Evolutionary conservation across 2,329 filamentous ascomycete species (phyloP).

Genomic region (Fusarium sterilihyphosum): DNA sequence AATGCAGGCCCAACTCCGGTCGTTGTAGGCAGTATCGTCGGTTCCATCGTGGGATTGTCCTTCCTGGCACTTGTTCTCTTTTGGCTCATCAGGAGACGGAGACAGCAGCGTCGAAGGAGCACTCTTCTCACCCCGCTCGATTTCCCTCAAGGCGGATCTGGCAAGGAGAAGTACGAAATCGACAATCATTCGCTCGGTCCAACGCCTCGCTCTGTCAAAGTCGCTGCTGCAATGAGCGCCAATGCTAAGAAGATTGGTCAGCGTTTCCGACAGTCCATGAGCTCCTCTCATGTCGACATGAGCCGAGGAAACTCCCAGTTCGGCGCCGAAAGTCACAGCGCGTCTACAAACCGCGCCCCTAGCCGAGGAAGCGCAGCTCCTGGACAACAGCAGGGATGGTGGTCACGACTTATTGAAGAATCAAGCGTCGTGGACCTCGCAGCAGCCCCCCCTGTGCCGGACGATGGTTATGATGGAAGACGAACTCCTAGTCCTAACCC

Average conservation of each 20-base stretch:
- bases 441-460: slow-evolving; percentile 32
- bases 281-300: slow-evolving; percentile 57
- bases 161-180: slow-evolving; percentile 43
- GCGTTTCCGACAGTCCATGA: slow-evolving; percentile 29
- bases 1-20: slow-evolving; percentile 44
- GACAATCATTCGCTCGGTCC: slow-evolving; percentile 60
- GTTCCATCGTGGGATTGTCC: slow-evolving; percentile 54
- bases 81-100: slow-evolving; percentile 59
- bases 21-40: slow-evolving; percentile 63
- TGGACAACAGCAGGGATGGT: slow-evolving; percentile 52
- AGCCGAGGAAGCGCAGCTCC: slow-evolving; percentile 12
- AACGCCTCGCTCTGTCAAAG: slow-evolving; percentile 52
- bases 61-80: slow-evolving; percentile 57
- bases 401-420: slow-evolving; percentile 54
- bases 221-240: slow-evolving; percentile 43
- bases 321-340: slow-evolving; percentile 51
- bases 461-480: slow-evolving; percentile 26
- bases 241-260: slow-evolving; percentile 45
- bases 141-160: slow-evolving; percentile 37
- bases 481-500: slow-evolving; percentile 34
- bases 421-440: slow-evolving; percentile 52
- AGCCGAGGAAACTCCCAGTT: slow-evolving; percentile 65
- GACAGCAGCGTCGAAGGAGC: slow-evolving; percentile 55
- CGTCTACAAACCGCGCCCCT: slow-evolving; percentile 41
- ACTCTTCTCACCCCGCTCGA: slow-evolving; percentile 61